Evolutionary conservation across 2,329 filamentous ascomycete genomes (phyloP).

Genomic region (Clarireedia monteithiana): DNA sequence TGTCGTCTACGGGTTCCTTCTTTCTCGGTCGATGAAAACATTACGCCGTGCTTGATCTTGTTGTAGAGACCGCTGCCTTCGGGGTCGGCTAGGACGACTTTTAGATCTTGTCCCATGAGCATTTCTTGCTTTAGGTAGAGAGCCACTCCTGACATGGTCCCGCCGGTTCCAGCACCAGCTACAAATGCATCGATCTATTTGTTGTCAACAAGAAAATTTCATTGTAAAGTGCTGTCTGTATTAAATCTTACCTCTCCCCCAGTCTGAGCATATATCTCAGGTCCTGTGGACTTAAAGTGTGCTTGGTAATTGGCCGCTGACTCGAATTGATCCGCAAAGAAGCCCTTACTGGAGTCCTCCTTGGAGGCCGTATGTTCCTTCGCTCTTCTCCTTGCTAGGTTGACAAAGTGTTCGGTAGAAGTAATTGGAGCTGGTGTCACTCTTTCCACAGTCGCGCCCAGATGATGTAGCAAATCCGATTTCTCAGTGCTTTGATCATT

Average conservation of each 20-base stretch:
- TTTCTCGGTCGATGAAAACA: slow-evolving; percentile 83
- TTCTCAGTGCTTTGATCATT: slow-evolving; percentile 87
- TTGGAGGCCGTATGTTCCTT: slow-evolving; percentile 57
- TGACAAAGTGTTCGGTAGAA: slow-evolving; percentile 91
- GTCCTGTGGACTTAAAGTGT: slow-evolving; percentile 75
- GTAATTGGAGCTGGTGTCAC: slow-evolving; percentile 89
- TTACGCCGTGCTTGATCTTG: slow-evolving; percentile 84
- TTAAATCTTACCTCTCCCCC: slow-evolving; percentile 39
- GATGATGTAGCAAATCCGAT: slow-evolving; percentile 75
- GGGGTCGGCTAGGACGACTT: slow-evolving; percentile 82
- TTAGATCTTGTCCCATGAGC: slow-evolving; percentile 34
- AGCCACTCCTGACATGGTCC: slow-evolving; percentile 83
- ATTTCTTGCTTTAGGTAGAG: slow-evolving; percentile 66
- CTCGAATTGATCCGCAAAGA: slow-evolving; percentile 97
- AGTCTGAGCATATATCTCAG: slow-evolving; percentile 79
- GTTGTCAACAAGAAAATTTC: slow-evolving; percentile 8
- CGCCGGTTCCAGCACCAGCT: slow-evolving; percentile 87
- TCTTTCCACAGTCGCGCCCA: slow-evolving; percentile 87
- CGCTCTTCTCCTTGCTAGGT: slow-evolving; percentile 73
- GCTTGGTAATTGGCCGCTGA: slow-evolving; percentile 81
- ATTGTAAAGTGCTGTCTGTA: not conserved
- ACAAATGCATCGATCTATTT: slow-evolving; percentile 73
- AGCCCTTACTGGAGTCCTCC: slow-evolving; percentile 61
- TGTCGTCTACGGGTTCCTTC: slow-evolving; percentile 84
- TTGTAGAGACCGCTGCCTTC: slow-evolving; percentile 92